These are phyloP conservation scores for Leccinum sublutescens DNA, from an alignment of 768 basidiomycete species.

Conservation along the genomic window DNA sequence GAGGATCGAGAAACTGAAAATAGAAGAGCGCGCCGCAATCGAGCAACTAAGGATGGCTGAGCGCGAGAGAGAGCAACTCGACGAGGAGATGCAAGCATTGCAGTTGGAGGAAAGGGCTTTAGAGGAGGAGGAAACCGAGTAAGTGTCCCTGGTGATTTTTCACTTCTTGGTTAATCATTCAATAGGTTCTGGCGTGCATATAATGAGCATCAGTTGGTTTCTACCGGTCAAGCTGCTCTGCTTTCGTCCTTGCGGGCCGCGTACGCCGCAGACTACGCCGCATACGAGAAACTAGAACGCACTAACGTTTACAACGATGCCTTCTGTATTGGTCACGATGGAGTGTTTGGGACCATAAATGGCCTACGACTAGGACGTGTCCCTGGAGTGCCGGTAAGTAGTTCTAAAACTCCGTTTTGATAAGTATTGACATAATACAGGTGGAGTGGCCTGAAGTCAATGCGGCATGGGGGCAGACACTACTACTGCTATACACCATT, in stretches of 20 bases:
- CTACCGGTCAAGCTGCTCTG: constrained; percentile 66
- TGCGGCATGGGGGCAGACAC: constrained; percentile 96
- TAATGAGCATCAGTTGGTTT: constrained; percentile 65
- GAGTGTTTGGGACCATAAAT: constrained; percentile 97
- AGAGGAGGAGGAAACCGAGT: constrained; percentile 85
- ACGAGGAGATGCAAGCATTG: constrained; percentile 64
- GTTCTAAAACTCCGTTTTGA: neutral
- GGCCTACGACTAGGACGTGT: constrained; percentile 89
- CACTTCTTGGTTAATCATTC: constrained; percentile 6
- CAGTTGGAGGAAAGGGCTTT: constrained; percentile 76
- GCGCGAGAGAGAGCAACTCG: constrained; percentile 71
- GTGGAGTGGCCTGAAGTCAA: constrained; percentile 99
- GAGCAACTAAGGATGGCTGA: constrained; percentile 77
- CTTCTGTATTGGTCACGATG: constrained; percentile 93
- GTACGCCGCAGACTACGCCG: constrained; percentile 72
- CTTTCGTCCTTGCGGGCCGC: constrained; percentile 72
- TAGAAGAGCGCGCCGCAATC: constrained; percentile 65
- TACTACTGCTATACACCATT: constrained; percentile 88
- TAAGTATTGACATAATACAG: constrained; percentile 35
- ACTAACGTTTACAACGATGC: constrained; percentile 97
- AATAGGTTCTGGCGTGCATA: constrained; percentile 79
- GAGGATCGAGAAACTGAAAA: constrained; percentile 69
- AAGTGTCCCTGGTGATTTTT: constrained; percentile 32
- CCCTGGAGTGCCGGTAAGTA: constrained; percentile 71
- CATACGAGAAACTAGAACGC: constrained; percentile 80